These are phyloP conservation scores for Syncephalastrum monosporum DNA, from an alignment of 371 early-diverging fungal genomes.

Conservation along the genomic window DNA sequence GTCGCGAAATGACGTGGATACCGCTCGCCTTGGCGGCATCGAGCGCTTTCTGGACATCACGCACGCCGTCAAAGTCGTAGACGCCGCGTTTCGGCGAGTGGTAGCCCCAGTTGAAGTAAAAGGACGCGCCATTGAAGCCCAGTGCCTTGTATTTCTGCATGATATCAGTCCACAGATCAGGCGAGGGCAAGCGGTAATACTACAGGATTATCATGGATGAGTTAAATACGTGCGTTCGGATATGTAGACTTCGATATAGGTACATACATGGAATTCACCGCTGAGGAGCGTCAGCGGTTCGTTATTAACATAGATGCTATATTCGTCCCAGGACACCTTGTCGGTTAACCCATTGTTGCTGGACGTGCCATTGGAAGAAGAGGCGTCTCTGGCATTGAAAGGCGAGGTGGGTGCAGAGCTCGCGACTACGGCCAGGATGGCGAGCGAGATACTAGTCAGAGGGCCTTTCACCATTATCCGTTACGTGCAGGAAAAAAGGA, in stretches of 20 bases:
- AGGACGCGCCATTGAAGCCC: constrained; percentile 22
- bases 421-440: constrained; percentile 4
- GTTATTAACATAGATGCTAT: constrained; percentile 15
- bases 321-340: constrained; percentile 19
- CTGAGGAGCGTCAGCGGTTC: constrained; percentile 14
- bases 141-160: constrained; percentile 23
- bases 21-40: constrained; percentile 17
- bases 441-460: constrained; percentile 10
- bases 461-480: constrained; percentile 8
- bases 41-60: constrained; percentile 23
- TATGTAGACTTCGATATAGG: no score
- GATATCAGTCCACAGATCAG: constrained; percentile 16
- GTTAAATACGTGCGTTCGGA: no score
- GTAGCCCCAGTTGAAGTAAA: constrained; percentile 28
- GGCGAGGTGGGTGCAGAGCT: background rate
- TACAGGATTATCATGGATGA: background rate
- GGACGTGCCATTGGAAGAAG: background rate
- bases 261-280: constrained; percentile 18
- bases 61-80: constrained; percentile 23
- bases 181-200: constrained; percentile 19
- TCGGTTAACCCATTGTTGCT: constrained; percentile 10
- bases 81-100: constrained; percentile 20
- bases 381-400: background rate
- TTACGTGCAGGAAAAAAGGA: no score
- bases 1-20: constrained; percentile 22